Base-by-base conservation (phyloP, 345 rosid species). In the Salix dunnii region DNA sequence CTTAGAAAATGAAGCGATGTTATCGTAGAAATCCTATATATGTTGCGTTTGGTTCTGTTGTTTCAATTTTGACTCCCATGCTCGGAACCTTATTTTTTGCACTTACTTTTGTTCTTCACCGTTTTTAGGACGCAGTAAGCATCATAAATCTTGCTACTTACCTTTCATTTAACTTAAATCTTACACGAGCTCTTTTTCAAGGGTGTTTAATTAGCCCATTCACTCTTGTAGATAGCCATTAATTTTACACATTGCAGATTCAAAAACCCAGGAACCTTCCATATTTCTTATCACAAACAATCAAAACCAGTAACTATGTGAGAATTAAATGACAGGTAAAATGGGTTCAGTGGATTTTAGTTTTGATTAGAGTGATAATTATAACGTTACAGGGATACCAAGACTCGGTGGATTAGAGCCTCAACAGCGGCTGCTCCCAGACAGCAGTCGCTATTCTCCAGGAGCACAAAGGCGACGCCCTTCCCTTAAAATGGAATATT, bases 81-180 rank as follows among this genome's bases (percentile, higher is more conserved):
- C 81, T 2, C n/a, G 87, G 87, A 18, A 68, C 84, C 65, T 65
- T 79, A n/a, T 79, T 86, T 65, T 82, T 88, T 28, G 74, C 84
- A 2, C 43, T 86, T n/a, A 73, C 86, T 5, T 81, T 87, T 71
- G 76, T 77, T 67, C 76, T 70, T 20, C 84, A 64, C 80, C 82
- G 55, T 58, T 43, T 64, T 70, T 49, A 38, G 21, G 42, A 31
- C n/a, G 11, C 13, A 42, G 4, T 23, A 10, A 51, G 58, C 58
- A n/a, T n/a, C n/a, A n/a, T n/a, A n/a, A n/a, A n/a, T n/a, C n/a
- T n/a, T n/a, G n/a, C n/a, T n/a, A n/a, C n/a, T n/a, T n/a, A n/a
- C n/a, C n/a, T n/a, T n/a, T n/a, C n/a, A n/a, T n/a, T n/a, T n/a
- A n/a, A n/a, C n/a, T n/a, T n/a, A n/a, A n/a, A n/a, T n/a, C n/a